Evolutionary conservation across 352 stramenopile species (phyloP).

Genomic region (Pythium aristosporum): DNA sequence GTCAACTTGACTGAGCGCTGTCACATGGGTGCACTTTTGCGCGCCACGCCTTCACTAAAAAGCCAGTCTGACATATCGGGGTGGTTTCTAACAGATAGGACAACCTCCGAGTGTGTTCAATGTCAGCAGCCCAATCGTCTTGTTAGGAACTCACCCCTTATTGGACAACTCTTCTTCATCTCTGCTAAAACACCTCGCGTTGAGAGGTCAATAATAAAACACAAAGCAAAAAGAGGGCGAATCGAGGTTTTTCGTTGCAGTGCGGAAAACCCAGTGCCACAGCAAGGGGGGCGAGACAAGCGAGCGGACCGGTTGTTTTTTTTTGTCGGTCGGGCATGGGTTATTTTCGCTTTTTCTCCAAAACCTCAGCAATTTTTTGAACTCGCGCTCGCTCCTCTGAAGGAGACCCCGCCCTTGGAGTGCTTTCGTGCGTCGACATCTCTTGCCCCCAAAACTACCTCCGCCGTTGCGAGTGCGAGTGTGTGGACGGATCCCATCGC

Average conservation of each 20-base stretch:
- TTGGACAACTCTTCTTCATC: not conserved
- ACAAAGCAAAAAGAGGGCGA: constrained; percentile 24
- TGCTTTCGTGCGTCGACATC: constrained; percentile 36
- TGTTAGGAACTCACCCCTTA: constrained; percentile 17
- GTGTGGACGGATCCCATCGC: constrained; percentile 4
- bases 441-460: constrained; percentile 26
- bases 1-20: not conserved
- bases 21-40: constrained; percentile 28
- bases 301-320: constrained; percentile 22
- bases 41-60: constrained; percentile 8
- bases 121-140: not conserved
- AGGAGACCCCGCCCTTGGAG: constrained; percentile 20
- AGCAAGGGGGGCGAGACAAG: not conserved
- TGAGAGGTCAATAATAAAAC: constrained; percentile 11
- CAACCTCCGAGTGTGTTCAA: not conserved
- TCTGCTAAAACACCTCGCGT: constrained; percentile 26
- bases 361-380: constrained; percentile 38
- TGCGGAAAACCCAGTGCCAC: not conserved
- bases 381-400: constrained; percentile 20
- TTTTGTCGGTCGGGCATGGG: constrained; percentile 24
- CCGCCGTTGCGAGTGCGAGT: constrained; percentile 9
- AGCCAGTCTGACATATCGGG: constrained; percentile 15
- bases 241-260: constrained; percentile 27
- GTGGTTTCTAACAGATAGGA: constrained; percentile 13
- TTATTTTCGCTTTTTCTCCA: constrained; percentile 39